Evolutionary conservation across 345 rosid species (phyloP), one percentile per base, ranked within the genome.

Genomic region (Theobroma cacao): DNA sequence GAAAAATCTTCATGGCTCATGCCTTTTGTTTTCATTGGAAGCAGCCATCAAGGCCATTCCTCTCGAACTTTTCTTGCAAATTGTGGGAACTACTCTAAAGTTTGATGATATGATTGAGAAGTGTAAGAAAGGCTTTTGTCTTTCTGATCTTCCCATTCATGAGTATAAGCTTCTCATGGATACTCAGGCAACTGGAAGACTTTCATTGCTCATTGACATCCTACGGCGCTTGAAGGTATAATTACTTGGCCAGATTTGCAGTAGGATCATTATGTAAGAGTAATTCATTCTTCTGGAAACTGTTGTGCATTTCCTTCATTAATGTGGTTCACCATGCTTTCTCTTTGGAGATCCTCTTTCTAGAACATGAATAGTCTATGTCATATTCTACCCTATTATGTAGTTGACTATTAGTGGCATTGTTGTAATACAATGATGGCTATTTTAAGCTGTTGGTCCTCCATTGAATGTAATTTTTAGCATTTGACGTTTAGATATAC

Each of bases 161-260:
- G 97, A 93, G 80, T 91, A 92, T 79, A 91, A 84, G 85, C 77
- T 76, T 81, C 84, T 95, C 74, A 87, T 93, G 99, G 92, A 90
- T 85, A 90, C 91, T 66, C 89, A 47, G 76, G 98, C 99, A 75
- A 95, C 94, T 70, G 93, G 88, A 72, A 93, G 97, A 82, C 86
- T 95, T 55, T 95, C 99, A 30, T 56, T 77, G 85, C 83, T 93
- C 79, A 87, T 93, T 78, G 91, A 95, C 82, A 89, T 95, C 81
- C 88, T 95, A 64, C 89, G 90, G 72, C 90, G 95, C 33, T 81
- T 95, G 83, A 92, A 93, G 98, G 99, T 95, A 92, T 63, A 41
- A n/a, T 50, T 76, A 63, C 30, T 69, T 79, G 33, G 50, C 63
- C 53, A 64, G 11, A 65, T 28, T 77, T 73, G 50, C 59, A 43